Evolutionary conservation across 306 rosid genomes (phyloP), one percentile per base, ranked within the genome.

Genomic region (Hippophae rhamnoides): DNA sequence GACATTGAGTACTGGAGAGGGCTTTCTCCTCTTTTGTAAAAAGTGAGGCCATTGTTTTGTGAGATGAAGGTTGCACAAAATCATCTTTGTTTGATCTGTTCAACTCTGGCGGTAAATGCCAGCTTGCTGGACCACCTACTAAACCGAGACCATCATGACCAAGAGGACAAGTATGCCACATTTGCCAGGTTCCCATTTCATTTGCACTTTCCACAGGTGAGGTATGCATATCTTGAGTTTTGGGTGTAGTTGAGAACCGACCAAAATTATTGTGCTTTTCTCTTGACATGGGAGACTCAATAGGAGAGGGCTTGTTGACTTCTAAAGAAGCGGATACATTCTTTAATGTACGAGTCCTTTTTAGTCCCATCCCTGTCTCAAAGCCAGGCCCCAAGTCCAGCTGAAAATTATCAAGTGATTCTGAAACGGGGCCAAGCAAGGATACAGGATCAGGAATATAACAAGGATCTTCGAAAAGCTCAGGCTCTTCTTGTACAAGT

Each of bases 381-480:
- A 78, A 86, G 68, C 86, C 72, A 55, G 76, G 63, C 53, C 94
- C 95, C 69, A 79, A 49, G 72, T 92, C 95, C 66, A 78, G 71
- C 69, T 89, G 96, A 77, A 92, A 92, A 78, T 92, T 81, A 66
- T 88, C 85, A 54, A 93, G 95, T 2, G 97, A 93, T 81, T 88
- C 97, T 26, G 96, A 93, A 77, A 93, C 97, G 13, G 99, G 97
- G 53, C 99, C 99, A 69, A 93, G 83, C 63, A 93, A 79, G 40
- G 97, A 80, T 45, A 76, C 82, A 6, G 92, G 97, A 77, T 86
- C 88, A 0, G 97, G 99, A 68, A 78, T 84, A 69, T 88, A 88
- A 76, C 97, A 86, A 0, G 97, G 99, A 56, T 93, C 99, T 84
- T 93, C 97, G 70, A 86, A 93, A 75, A 67, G 88, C 79, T 93